These are phyloP conservation scores for Penicillium fimorum DNA, from an alignment of 495 filamentous ascomycete genomes.

Conservation along the genomic window DNA sequence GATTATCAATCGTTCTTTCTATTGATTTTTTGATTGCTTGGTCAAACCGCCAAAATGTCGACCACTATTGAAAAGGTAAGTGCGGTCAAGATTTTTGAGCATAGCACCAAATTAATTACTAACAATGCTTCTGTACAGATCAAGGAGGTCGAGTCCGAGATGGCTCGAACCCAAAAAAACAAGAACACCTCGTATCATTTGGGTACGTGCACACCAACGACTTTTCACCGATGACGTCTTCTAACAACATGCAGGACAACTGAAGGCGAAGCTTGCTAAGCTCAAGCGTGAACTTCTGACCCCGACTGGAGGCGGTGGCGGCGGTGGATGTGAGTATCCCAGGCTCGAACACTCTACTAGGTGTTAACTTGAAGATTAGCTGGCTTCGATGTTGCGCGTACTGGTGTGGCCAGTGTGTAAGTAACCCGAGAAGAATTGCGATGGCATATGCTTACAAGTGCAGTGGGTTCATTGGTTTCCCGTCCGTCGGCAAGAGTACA, in stretches of 20 bases:
- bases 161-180: constrained; percentile 97
- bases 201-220: constrained; percentile 42
- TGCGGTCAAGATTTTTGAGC: constrained; percentile 18
- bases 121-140: constrained; percentile 59
- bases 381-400: constrained; percentile 97
- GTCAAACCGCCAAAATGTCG: constrained; percentile 66
- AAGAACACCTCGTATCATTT: constrained; percentile 89
- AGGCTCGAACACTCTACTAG: not conserved
- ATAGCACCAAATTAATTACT: constrained; percentile 23
- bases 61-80: constrained; percentile 93
- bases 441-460: constrained; percentile 11
- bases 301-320: constrained; percentile 73
- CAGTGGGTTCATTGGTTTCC: constrained; percentile 71
- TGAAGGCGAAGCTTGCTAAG: constrained; percentile 98
- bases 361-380: constrained; percentile 46
- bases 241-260: constrained; percentile 62
- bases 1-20: constrained; percentile 6
- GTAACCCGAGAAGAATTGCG: constrained; percentile 39
- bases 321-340: constrained; percentile 61
- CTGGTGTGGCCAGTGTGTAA: constrained; percentile 92
- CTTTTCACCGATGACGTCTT: constrained; percentile 5
- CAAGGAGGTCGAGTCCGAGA: constrained; percentile 96
- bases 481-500: constrained; percentile 97
- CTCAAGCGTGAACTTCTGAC: constrained; percentile 93
- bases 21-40: constrained; percentile 13